phyloP scores from a whole-genome alignment of 176 grass and related monocot species.

The Bromus sterilis region DNA sequence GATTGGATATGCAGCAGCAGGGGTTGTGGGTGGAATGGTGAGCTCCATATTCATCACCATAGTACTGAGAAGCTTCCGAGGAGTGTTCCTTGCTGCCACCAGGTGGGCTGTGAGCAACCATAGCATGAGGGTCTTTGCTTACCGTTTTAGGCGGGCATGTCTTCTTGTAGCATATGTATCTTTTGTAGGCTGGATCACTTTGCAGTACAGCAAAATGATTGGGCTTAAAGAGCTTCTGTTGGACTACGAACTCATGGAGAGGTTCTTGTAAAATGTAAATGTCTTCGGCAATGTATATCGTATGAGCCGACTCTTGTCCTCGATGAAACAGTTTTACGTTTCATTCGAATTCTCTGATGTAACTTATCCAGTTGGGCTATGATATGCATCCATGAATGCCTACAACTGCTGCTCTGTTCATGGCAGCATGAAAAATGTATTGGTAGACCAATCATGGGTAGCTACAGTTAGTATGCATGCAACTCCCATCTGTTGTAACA shows the following conservation, averaged over 20 bases:
- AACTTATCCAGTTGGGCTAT: neutral
- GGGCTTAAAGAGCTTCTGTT: conserved; percentile 69
- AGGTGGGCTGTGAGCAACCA: conserved; percentile 36
- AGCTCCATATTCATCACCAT: conserved; percentile 31
- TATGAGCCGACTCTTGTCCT: neutral
- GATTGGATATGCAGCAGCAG: conserved; percentile 29
- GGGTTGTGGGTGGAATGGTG: conserved; percentile 50
- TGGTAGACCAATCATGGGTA: neutral
- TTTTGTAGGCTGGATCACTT: conserved; percentile 64
- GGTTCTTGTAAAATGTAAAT: conserved; percentile 49
- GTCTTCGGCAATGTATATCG: conserved; percentile 16
- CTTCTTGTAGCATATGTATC: conserved; percentile 76
- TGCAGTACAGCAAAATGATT: conserved; percentile 76
- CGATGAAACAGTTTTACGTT: neutral
- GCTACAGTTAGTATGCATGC: neutral
- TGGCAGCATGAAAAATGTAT: neutral
- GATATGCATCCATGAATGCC: neutral
- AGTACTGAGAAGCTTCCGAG: conserved; percentile 29
- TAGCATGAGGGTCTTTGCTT: conserved; percentile 25
- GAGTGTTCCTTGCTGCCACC: conserved; percentile 23
- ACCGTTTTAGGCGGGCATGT: conserved; percentile 39
- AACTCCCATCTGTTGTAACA: neutral
- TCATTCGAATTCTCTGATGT: neutral
- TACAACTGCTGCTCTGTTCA: neutral
- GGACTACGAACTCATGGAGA: conserved; percentile 47